phyloP scores from a whole-genome alignment of 2,329 filamentous ascomycete species.

The Neopestalotiopsis sp. region DNA sequence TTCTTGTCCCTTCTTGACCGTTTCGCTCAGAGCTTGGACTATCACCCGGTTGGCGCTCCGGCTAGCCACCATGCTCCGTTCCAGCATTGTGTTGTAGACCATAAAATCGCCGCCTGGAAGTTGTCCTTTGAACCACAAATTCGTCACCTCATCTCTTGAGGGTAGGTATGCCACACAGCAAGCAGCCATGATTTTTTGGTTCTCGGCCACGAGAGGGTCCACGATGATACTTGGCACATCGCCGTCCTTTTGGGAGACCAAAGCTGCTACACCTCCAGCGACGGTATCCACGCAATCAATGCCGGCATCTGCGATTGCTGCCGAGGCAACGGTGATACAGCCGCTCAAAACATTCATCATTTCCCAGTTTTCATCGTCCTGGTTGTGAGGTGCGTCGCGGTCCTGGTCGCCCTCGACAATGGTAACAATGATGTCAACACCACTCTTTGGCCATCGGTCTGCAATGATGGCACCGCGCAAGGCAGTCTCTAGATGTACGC shows the following conservation, averaged over 20 bases:
- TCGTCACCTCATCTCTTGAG: conserved; percentile 86
- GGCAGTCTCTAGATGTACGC: conserved; percentile 89
- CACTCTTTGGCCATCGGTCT: conserved; percentile 97
- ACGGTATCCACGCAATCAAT: conserved; percentile 96
- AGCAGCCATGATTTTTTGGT: conserved; percentile 76
- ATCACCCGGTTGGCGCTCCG: conserved; percentile 49
- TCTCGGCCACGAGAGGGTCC: conserved; percentile 84
- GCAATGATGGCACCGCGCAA: conserved; percentile 89
- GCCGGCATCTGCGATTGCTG: conserved; percentile 90
- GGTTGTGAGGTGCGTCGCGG: conserved; percentile 52
- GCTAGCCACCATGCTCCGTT: conserved; percentile 48
- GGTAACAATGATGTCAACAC: conserved; percentile 92
- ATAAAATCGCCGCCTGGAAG: conserved; percentile 49
- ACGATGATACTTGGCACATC: conserved; percentile 62
- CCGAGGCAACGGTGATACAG: conserved; percentile 92
- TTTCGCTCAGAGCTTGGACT: conserved; percentile 45
- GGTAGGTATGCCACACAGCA: conserved; percentile 92
- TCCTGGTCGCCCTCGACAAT: conserved; percentile 94
- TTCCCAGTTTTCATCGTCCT: conserved; percentile 75
- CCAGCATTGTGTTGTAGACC: conserved; percentile 47
- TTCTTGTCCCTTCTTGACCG: conserved; percentile 33
- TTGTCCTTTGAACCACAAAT: conserved; percentile 89
- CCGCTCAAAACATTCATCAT: conserved; percentile 90
- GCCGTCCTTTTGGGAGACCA: conserved; percentile 57
- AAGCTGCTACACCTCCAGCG: conserved; percentile 84